Percentiles rank a stretch among this genome's conserved stretches.
Evolutionary conservation across 345 rosid species (phyloP).

Genomic region (Gossypium mustelinum): DNA sequence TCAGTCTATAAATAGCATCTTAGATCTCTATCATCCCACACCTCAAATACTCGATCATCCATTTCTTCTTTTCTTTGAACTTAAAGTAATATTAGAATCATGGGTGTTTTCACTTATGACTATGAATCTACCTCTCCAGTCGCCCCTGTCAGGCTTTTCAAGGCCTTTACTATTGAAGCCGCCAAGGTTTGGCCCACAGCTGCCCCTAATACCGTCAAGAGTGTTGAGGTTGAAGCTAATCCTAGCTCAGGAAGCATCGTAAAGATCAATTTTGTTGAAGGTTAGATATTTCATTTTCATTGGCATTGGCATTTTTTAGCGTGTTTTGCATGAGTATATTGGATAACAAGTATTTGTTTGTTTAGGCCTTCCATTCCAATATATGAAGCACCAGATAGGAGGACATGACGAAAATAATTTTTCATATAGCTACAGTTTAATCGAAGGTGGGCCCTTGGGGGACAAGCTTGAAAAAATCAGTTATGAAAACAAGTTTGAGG

Average conservation of each 20-base stretch:
- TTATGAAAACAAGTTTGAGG: slow-evolving; percentile 20
- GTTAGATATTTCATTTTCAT: not conserved
- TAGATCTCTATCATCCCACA: too few species aligned
- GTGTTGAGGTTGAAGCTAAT: too few species aligned
- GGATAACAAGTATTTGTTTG: not conserved
- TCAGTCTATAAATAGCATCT: too few species aligned
- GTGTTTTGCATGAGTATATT: not conserved
- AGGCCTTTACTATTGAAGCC: too few species aligned
- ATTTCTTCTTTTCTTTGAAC: too few species aligned
- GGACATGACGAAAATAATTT: slow-evolving; percentile 23
- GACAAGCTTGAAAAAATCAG: slow-evolving; percentile 12
- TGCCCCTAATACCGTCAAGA: too few species aligned
- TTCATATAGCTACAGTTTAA: slow-evolving; percentile 13
- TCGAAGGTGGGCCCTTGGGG: slow-evolving; percentile 21
- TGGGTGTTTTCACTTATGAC: too few species aligned
- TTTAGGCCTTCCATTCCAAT: not conserved
- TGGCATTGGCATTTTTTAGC: not conserved
- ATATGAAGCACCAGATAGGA: slow-evolving; percentile 26
- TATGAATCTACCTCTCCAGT: too few species aligned
- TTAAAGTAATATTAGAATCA: too few species aligned
- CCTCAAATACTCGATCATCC: too few species aligned
- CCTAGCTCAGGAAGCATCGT: not conserved
- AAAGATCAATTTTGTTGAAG: not conserved
- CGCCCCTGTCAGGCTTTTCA: too few species aligned
- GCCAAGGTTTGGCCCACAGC: too few species aligned